Base-by-base conservation (phyloP, 169 alveolate genomes). In the Cryptosporidium ryanae region DNA sequence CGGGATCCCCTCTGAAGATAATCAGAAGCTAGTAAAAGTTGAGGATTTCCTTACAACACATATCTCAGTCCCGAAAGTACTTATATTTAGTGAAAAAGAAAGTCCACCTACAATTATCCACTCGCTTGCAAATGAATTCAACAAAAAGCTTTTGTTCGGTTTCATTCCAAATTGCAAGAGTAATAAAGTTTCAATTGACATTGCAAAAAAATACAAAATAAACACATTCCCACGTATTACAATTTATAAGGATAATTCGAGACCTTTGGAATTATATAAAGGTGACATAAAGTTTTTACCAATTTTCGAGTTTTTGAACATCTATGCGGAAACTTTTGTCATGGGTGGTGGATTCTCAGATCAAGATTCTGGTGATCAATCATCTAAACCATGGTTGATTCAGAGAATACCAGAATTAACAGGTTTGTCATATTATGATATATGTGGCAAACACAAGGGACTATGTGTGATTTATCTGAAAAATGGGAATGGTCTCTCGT, bases 301-400 rank as follows among this genome's bases (percentile, higher is more conserved):
- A 32, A 91, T 97, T 90, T 96, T 95, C 76, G 98, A 97, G 70
- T 97, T 97, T 96, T 95, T 97, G 13, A 97, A 97, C 83, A 95
- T 97, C 18, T 95, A 95, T 90, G 92, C 98, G 48, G 99, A 97
- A 84, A 96, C 99, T 6, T 97, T 97, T 93, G 98, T 96, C 29
- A 93, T 95, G 64, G 99, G 99, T 46, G 98, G 98, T 12, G 97
- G 98, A 31, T 92, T 93, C 82, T 93, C 96, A 27, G 95, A 92
- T 32, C 82, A 87, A 31, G 92, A 91, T 76, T 44, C 82, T 43
- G 95, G 90, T 34, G 93, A 91, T 38, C 82, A 94, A 0, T 94
- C 93, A 2, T 64, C 96, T 2, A 96, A 96, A 83, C 95, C 98
- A 1, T 96, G 98, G 96, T 32, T 63, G 34, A 76, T 93, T 34